These are phyloP conservation scores for Aspergillus intermedius DNA, from an alignment of 2,329 filamentous ascomycete species.

Conservation along the genomic window DNA sequence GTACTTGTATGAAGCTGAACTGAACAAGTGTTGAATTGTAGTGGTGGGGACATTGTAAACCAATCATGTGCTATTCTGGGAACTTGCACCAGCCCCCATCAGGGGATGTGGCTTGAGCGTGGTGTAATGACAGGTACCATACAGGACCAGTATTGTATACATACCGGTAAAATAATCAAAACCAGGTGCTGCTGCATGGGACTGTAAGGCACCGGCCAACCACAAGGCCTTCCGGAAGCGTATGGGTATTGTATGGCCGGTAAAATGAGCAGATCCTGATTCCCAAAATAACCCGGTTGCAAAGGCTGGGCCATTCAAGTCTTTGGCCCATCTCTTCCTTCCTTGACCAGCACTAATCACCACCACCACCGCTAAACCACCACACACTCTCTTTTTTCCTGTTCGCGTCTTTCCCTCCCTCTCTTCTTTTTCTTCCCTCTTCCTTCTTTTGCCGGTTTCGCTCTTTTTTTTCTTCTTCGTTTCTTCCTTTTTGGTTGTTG, in stretches of 20 bases:
- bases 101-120: not conserved
- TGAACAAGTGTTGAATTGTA: too few species aligned
- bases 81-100: not conserved
- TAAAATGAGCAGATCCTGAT: constrained; percentile 11
- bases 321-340: constrained; percentile 16
- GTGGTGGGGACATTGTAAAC: not conserved
- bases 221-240: too few species aligned
- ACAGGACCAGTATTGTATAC: too few species aligned
- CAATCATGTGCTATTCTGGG: not conserved
- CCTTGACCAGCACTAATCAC: constrained; percentile 22
- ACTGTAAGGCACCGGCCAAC: too few species aligned
- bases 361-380: constrained; percentile 20
- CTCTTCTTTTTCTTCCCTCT: constrained; percentile 15
- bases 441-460: constrained; percentile 14
- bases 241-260: not conserved
- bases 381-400: constrained; percentile 18
- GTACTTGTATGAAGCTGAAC: too few species aligned
- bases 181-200: too few species aligned
- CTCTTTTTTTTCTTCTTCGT: constrained; percentile 14
- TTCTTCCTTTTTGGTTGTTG: constrained; percentile 9
- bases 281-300: constrained; percentile 26
- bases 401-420: constrained; percentile 21
- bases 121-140: not conserved
- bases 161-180: too few species aligned
- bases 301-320: too few species aligned